Percentiles rank a stretch among this genome's conserved stretches.
phyloP scores from a whole-genome alignment of 1,139 yeast species.

The Candida sojae region DNA sequence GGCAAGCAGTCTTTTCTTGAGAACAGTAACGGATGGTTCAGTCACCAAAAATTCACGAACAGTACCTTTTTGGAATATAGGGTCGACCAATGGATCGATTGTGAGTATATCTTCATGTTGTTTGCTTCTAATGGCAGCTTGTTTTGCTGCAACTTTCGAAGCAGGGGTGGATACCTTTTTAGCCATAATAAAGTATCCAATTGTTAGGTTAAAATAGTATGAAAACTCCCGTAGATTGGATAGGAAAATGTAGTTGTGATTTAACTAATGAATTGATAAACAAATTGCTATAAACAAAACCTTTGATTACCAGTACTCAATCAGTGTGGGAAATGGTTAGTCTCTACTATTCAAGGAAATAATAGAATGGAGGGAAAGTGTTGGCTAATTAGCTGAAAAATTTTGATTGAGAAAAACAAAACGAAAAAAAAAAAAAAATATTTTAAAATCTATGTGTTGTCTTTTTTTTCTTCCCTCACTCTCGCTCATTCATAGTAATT shows the following conservation, averaged over 20 bases:
- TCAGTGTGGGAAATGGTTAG: too few species aligned
- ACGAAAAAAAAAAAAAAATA: too few species aligned
- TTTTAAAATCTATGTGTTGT: too few species aligned
- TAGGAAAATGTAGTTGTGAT: not conserved
- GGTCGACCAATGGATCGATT: conserved; percentile 22
- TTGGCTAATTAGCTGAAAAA: too few species aligned
- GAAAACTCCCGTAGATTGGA: not conserved
- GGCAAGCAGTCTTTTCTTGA: conserved; percentile 22
- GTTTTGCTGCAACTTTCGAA: conserved; percentile 11
- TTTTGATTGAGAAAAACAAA: too few species aligned
- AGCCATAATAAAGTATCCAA: not conserved
- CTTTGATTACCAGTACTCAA: too few species aligned
- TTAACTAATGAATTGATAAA: not conserved
- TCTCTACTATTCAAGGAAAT: too few species aligned
- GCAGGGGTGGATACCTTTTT: conserved; percentile 2
- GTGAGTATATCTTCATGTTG: conserved; percentile 11
- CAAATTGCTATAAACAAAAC: not conserved
- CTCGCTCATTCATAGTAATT: too few species aligned
- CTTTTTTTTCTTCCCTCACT: too few species aligned
- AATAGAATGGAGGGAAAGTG: too few species aligned
- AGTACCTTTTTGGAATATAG: conserved; percentile 30
- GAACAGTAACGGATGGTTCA: conserved; percentile 20
- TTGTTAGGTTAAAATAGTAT: not conserved
- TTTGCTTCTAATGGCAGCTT: conserved; percentile 9
- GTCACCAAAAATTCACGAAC: conserved; percentile 32